Evolutionary conservation across 2,329 filamentous ascomycete species (phyloP), one percentile per base, ranked within the genome.

Genomic region (Diaporthe sp.): DNA sequence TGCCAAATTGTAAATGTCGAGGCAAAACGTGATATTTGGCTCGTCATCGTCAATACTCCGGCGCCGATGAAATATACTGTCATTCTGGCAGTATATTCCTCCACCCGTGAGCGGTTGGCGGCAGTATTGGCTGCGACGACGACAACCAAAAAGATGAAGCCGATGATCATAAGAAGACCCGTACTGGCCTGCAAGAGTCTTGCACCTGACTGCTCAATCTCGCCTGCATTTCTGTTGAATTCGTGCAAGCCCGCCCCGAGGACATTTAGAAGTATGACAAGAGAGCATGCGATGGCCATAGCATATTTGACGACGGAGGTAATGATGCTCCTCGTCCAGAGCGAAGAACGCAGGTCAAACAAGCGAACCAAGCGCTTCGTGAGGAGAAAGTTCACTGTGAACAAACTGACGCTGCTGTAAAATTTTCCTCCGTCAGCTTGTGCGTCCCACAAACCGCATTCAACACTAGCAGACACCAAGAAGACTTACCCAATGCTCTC

Each of bases 401-500:
- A 74, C 37, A 74, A 25, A 46, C 62, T 42, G 7, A 68, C 42
- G 28, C 59, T 74, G 5, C 72, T 74, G 28, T 53, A 7, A 13
- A 31, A 17, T n/a, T 9, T 1, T n/a, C 22, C 22, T 1, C 34
- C 22, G 72, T 74, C 31, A 68, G 72, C 34, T 28, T 19, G 19
- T 15, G 17, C 49, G 44, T 5, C 17, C 25, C 1, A 59, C 19
- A 10, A 10, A n/a, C 31, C 2, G 8, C 15, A 3, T 31, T 31
- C 3, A 13, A 28, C 8, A 25, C 12, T 19, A 25, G 10, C 19
- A 39, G 25, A 19, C 7, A n/a, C 2, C 6, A 28, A 17, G 15
- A 15, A 37, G 28, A 74, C 72, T 59, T 19, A 74, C 72, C 72
- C 61, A n/a, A 62, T 39, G n/a, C 55, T 68, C 57, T 74, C 72